phyloP scores from a whole-genome alignment of 1,284 basidiomycete species.

The Porodaedalea pini region DNA sequence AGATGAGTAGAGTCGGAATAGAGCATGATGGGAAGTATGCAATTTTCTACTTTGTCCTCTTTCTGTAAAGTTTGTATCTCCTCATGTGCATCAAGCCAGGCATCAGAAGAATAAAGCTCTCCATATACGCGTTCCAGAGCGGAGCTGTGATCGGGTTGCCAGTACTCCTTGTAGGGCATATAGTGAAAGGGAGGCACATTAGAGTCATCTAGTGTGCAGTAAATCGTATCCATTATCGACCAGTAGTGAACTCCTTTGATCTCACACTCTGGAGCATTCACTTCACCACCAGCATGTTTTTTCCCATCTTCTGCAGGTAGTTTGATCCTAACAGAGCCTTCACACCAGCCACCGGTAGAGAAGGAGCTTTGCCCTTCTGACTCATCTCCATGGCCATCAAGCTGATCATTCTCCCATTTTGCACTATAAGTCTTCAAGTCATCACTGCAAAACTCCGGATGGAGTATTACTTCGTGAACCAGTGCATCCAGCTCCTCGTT shows the following conservation, averaged over 20 bases:
- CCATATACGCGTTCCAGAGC: slow-evolving; percentile 25
- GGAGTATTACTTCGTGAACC: slow-evolving; percentile 30
- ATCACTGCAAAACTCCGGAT: slow-evolving; percentile 18
- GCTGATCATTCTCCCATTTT: background rate
- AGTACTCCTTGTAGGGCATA: slow-evolving; percentile 28
- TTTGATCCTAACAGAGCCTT: background rate
- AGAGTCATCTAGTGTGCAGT: background rate
- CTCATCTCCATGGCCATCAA: background rate
- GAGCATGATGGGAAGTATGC: slow-evolving; percentile 33
- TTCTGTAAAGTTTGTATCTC: slow-evolving; percentile 22
- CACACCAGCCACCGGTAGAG: background rate
- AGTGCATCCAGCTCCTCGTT: slow-evolving; percentile 26
- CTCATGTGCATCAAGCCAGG: slow-evolving; percentile 28
- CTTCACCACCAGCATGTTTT: background rate
- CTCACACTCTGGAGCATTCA: background rate
- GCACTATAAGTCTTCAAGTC: background rate
- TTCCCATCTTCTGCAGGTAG: slow-evolving; percentile 2
- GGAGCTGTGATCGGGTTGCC: slow-evolving; percentile 21
- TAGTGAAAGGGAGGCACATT: slow-evolving; percentile 26
- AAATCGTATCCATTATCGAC: slow-evolving; percentile 9
- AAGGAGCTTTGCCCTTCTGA: background rate
- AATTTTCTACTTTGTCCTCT: slow-evolving; percentile 16
- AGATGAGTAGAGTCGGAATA: slow-evolving; percentile 37
- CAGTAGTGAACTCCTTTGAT: slow-evolving; percentile 11
- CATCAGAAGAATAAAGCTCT: slow-evolving; percentile 33